A percentile compares a stretch with the other conserved stretches of the same genome.
These are phyloP conservation scores for Chlorella variabilis DNA, from an alignment of 163 green algal species.

Conservation along the genomic window DNA sequence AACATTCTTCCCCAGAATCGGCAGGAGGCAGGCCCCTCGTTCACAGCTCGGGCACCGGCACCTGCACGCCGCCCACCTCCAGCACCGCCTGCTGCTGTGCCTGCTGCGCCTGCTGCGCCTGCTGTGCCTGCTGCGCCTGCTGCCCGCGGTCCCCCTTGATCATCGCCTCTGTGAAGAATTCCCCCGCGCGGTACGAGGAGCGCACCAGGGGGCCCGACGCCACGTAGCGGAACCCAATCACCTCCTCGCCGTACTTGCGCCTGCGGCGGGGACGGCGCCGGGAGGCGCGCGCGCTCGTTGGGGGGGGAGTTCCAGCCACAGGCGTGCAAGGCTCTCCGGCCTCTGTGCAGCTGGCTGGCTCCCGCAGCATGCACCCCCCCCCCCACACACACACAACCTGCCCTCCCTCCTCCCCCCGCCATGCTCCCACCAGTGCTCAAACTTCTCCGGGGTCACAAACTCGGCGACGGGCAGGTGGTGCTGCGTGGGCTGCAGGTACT, in stretches of 20 bases:
- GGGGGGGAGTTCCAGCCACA: no score
- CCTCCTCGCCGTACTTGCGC: constrained; percentile 80
- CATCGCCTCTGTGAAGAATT: constrained; percentile 88
- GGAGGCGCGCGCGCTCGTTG: no score
- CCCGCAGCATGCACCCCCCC: no score
- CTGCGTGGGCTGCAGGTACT: constrained; percentile 95
- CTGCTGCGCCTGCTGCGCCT: not conserved
- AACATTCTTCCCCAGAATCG: no score
- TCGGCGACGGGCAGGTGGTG: constrained; percentile 85
- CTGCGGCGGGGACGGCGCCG: constrained; percentile 4
- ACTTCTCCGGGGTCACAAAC: constrained; percentile 90
- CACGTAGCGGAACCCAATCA: constrained; percentile 94
- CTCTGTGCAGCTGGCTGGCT: no score
- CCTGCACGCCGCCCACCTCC: not conserved
- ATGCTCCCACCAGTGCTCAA: constrained; percentile 81
- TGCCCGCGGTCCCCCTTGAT: constrained; percentile 64
- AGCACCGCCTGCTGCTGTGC: not conserved
- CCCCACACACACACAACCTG: not conserved
- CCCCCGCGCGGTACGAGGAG: constrained; percentile 93
- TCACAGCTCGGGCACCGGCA: constrained; percentile 5
- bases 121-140: not conserved
- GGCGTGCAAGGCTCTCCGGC: no score
- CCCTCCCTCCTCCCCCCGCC: no score
- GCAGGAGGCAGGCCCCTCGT: not conserved
- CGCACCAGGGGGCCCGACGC: constrained; percentile 94